Conservation (phyloP, 805 yeast genomes). For the Millerozyma acaciae region DNA sequence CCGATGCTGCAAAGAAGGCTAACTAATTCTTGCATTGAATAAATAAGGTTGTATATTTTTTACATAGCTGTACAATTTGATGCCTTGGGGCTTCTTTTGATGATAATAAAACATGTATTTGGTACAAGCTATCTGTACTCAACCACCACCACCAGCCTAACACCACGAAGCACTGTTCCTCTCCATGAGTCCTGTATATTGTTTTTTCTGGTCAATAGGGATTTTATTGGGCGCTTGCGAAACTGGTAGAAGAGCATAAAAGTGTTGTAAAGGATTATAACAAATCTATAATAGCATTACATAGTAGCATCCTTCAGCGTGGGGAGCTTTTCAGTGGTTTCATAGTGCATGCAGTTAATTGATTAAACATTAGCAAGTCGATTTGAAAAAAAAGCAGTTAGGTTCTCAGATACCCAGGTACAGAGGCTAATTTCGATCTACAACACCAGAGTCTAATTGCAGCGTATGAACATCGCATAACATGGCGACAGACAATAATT, state of each 20-base stretch:
- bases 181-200: constrained; percentile 1
- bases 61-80: constrained; percentile 1
- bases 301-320: too few relatives aligned
- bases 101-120: background rate
- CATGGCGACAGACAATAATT: constrained; percentile 28
- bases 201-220: background rate
- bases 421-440: too few relatives aligned
- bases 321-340: too few relatives aligned
- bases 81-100: constrained; percentile 1
- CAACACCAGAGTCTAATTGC: too few relatives aligned
- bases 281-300: too few relatives aligned
- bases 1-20: constrained; percentile 96
- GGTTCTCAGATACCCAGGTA: too few relatives aligned
- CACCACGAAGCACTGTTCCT: background rate
- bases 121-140: background rate
- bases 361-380: too few relatives aligned
- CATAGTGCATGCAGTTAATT: too few relatives aligned
- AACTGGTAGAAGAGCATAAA: too few relatives aligned
- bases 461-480: constrained; percentile 2
- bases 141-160: background rate
- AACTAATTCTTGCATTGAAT: constrained; percentile 9
- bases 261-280: too few relatives aligned
- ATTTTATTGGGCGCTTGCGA: constrained; percentile 1
- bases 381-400: too few relatives aligned
- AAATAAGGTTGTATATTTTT: constrained; percentile 1